Evolutionary conservation across 2,329 filamentous ascomycete genomes (phyloP), one percentile per base, ranked within the genome.

Genomic region (Parasarocladium wereldwijsianum): DNA sequence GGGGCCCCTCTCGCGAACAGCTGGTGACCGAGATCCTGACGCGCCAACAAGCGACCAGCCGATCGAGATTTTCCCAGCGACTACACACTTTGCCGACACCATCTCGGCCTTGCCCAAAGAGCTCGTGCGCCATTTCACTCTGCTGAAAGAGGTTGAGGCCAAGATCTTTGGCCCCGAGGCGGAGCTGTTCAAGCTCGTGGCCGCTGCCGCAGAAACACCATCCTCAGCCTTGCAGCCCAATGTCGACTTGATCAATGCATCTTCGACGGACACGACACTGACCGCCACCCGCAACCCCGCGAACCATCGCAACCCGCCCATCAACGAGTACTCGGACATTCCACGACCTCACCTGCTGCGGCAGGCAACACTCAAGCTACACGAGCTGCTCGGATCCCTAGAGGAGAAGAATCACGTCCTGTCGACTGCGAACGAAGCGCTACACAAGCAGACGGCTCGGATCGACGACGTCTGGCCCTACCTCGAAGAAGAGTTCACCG

Each of bases 331-430:
- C n/a, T n/a, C n/a, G n/a, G n/a, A n/a, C n/a, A 50, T 79, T 24
- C 66, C 66, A 31, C 71, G 76, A 39, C 74, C 83, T 40, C 70
- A 79, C 44, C 62, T 86, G 24, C 93, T 87, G 49, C 72, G 76
- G 43, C 76, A 83, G 36, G 74, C 87, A 31, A 76, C 84, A 21
- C 66, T 74, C 43, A 77, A 80, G 39, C 76, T 93, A 31, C 72
- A 78, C 40, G 80, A 86, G 42, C 80, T 96, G 63, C 72, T 96
- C 25, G 73, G 84, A 27, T 87, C 86, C 2, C 68, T 96, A 21
- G 90, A 98, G 47, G 90, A 98, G 57, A 98, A 98, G 58, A 93
- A 94, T 41, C 86, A 94, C 42, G 90, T 98, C 42, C 79, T 96
- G 33, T 79, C 82, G 21, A 92, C 87, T 11, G 87, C 90, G 32